Evolutionary conservation across 1,284 basidiomycete genomes (phyloP), one percentile per base, ranked within the genome.

Genomic region (Rhizopogon parksii): DNA sequence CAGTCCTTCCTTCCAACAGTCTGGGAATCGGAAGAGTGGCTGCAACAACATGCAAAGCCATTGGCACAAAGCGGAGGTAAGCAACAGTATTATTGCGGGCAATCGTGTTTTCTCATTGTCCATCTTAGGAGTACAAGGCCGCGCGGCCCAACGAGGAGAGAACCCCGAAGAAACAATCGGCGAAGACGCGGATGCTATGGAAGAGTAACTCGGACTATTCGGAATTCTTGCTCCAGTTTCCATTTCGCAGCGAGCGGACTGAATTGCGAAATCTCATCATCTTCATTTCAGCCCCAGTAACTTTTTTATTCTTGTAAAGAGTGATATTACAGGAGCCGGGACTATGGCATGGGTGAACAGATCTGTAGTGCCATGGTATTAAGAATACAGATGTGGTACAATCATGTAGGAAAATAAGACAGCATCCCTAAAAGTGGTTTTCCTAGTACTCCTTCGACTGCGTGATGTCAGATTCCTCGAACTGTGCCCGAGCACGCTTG

Each of bases 11-110:
- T 32, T 47, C 34, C 47, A 50, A n/a, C 55, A 90, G 88, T 91
- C 56, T 91, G 88, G 88, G 88, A 91, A 64, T 86, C 85, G 2
- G 88, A 91, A 64, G 88, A 91, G 56, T 91, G 88, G 88, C 71
- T 91, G 27, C 73, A 79, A 63, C 72, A 82, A 57, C 71, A 89
- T 62, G 79, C 83, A 9, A 87, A 88, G 60, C 85, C 88, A 4
- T 69, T 89, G 40, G 73, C 78, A 34, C 73, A 83, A 57, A 83
- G 82, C 59, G 85, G 85, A 68, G 85, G 86, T 83, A 56, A 51
- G 75, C 60, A 40, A 57, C 49, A 35, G 34, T 34, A 34, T n/a
- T 4, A 36, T 49, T 54, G 45, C 52, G 53, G 27, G 47, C 49
- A 50, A 50, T 27, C 35, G 42, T 43, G 32, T 47, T 36, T 46